A percentile compares a stretch with the other conserved stretches of the same genome.
Evolutionary conservation across 805 yeast genomes (phyloP).

Genomic region (Maudiozyma turicensis): DNA sequence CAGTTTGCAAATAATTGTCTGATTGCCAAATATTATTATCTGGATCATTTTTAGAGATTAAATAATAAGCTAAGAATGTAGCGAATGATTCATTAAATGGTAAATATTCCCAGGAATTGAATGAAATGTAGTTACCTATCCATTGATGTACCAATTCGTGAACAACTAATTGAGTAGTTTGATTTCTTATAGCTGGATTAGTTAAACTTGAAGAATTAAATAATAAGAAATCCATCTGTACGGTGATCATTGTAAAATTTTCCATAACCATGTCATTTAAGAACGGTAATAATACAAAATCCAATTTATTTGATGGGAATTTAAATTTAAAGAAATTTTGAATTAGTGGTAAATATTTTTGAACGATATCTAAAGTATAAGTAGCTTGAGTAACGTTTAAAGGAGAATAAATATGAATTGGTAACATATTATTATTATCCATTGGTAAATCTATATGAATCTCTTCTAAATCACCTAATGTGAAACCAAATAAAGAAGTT

Average conservation of each 20-base stretch:
- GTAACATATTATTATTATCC: slow-evolving; percentile 22
- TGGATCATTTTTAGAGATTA: slow-evolving; percentile 28
- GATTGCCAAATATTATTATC: slow-evolving; percentile 20
- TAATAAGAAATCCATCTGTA: slow-evolving; percentile 43
- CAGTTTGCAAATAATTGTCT: slow-evolving; percentile 15
- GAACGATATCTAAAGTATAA: slow-evolving; percentile 41
- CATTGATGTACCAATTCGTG: slow-evolving; percentile 77
- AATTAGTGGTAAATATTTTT: slow-evolving; percentile 39
- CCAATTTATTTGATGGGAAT: slow-evolving; percentile 57
- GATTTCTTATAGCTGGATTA: slow-evolving; percentile 20
- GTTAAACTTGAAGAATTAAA: slow-evolving; percentile 29
- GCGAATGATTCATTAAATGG: slow-evolving; percentile 79
- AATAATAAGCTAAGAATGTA: slow-evolving; percentile 53
- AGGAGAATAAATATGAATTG: slow-evolving; percentile 47
- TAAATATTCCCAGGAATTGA: slow-evolving; percentile 56
- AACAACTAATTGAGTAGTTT: slow-evolving; percentile 46
- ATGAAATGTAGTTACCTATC: slow-evolving; percentile 61
- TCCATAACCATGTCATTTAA: slow-evolving; percentile 75
- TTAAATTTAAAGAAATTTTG: slow-evolving; percentile 34
- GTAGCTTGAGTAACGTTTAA: slow-evolving; percentile 37
- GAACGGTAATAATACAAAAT: slow-evolving; percentile 59
- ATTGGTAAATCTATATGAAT: slow-evolving; percentile 29
- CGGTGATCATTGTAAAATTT: slow-evolving; percentile 61
- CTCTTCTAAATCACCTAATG: slow-evolving; percentile 56
- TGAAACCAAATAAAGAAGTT: slow-evolving; percentile 58